phyloP scores from a whole-genome alignment of 345 rosid genomes.

The Geranium brycei region DNA sequence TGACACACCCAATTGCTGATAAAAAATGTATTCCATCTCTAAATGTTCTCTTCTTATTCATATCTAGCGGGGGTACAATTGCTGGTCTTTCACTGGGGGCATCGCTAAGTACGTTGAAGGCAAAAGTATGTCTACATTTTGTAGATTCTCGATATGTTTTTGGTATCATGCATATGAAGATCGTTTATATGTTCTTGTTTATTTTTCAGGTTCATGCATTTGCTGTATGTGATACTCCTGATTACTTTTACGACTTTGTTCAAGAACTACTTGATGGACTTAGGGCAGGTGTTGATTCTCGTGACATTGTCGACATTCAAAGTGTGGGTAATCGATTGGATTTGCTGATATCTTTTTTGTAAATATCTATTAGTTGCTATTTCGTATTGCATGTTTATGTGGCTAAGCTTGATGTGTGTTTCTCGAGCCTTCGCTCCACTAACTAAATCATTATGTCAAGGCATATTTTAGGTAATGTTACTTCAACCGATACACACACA shows the following conservation, averaged over 20 bases:
- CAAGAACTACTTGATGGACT: constrained; percentile 82
- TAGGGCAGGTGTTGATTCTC: constrained; percentile 56
- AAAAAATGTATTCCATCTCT: neutral
- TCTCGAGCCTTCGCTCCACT: too few relatives aligned
- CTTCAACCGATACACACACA: too few relatives aligned
- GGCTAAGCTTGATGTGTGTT: too few relatives aligned
- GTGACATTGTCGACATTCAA: constrained; percentile 45
- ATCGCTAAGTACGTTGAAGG: constrained; percentile 57
- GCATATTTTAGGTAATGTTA: too few relatives aligned
- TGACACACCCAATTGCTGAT: too few relatives aligned
- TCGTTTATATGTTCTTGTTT: neutral
- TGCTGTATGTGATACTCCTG: constrained; percentile 82
- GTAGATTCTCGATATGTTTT: neutral
- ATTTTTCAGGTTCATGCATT: constrained; percentile 76
- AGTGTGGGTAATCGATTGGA: constrained; percentile 41
- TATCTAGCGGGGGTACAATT: constrained; percentile 68
- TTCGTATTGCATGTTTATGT: neutral
- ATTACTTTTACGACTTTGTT: constrained; percentile 70
- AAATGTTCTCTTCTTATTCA: constrained; percentile 10
- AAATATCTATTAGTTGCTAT: neutral
- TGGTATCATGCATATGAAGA: neutral
- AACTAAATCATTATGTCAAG: too few relatives aligned
- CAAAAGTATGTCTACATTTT: constrained; percentile 39
- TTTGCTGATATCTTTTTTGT: neutral
- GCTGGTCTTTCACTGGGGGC: constrained; percentile 87